Conservation (phyloP, 768 basidiomycete species). For the Suillus sp. region DNA sequence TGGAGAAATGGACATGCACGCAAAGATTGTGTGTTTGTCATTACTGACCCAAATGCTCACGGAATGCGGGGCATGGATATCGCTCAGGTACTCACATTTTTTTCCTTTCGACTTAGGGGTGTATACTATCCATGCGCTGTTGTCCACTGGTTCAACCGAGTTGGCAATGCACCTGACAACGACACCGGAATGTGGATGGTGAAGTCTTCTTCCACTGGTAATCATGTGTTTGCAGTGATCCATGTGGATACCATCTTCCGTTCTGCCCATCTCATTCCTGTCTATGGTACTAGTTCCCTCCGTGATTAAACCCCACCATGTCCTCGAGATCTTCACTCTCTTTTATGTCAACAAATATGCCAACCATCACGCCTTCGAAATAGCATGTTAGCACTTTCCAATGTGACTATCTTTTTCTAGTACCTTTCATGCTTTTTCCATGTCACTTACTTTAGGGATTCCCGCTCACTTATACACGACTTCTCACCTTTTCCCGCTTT, state of each 20-base stretch:
- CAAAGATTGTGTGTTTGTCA: too few relatives aligned
- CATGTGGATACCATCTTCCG: slow-evolving; percentile 11
- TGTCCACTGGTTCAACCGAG: slow-evolving; percentile 22
- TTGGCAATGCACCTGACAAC: slow-evolving; percentile 18
- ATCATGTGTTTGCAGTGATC: slow-evolving; percentile 17
- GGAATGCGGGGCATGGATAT: too few relatives aligned
- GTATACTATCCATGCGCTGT: slow-evolving; percentile 22
- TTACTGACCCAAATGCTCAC: too few relatives aligned
- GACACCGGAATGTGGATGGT: slow-evolving; percentile 28
- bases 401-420: too few relatives aligned
- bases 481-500: too few relatives aligned
- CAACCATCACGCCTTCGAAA: slow-evolving; percentile 34
- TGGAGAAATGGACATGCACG: too few relatives aligned
- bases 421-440: too few relatives aligned
- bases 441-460: too few relatives aligned
- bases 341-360: slow-evolving; percentile 16
- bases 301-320: slow-evolving; percentile 12
- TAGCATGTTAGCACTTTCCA: slow-evolving; percentile 17
- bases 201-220: slow-evolving; percentile 15
- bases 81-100: slow-evolving; percentile 28
- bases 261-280: slow-evolving; percentile 22
- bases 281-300: slow-evolving; percentile 22
- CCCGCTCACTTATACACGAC: too few relatives aligned
- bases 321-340: too few relatives aligned
- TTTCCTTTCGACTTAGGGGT: slow-evolving; percentile 17